phyloP scores from a whole-genome alignment of 1,284 basidiomycete species.

The Vanrija pseudolonga region DNA sequence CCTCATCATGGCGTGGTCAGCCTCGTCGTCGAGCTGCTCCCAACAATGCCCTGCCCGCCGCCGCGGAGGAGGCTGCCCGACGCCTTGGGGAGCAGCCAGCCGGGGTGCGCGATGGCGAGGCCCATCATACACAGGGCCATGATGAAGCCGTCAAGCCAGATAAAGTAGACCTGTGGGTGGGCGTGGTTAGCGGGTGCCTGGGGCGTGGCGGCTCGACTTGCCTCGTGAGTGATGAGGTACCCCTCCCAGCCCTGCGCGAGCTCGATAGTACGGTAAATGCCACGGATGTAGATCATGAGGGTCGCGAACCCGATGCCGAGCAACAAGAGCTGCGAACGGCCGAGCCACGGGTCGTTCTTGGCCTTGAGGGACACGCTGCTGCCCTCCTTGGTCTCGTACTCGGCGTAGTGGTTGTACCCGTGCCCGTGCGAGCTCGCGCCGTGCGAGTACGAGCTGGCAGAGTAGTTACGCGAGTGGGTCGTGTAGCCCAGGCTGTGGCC shows the following conservation, averaged over 20 bases:
- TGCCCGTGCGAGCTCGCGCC: no score
- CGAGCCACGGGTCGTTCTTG: background rate
- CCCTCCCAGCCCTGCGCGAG: slow-evolving; percentile 62
- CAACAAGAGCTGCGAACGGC: slow-evolving; percentile 19
- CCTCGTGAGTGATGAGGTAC: slow-evolving; percentile 58
- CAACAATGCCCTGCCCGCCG: no score
- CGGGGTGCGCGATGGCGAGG: slow-evolving; percentile 28
- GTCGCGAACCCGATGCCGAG: slow-evolving; percentile 25
- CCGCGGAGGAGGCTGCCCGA: no score
- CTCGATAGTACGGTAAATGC: slow-evolving; percentile 63
- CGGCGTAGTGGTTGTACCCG: no score
- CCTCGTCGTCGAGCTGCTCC: no score
- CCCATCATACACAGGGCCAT: slow-evolving; percentile 28
- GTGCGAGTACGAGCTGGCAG: no score
- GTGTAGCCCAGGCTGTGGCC: no score
- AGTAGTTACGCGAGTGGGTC: no score
- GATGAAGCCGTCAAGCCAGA: slow-evolving; percentile 34
- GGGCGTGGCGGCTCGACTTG: no score
- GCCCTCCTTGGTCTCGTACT: no score
- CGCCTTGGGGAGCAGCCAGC: slow-evolving; percentile 22
- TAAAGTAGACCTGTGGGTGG: slow-evolving; percentile 19
- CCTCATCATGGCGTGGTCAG: no score
- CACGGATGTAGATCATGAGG: slow-evolving; percentile 52
- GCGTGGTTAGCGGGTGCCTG: background rate
- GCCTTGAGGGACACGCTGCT: no score